A percentile compares a stretch with the other conserved stretches of the same genome.
Evolutionary conservation across 139 green algal genomes (phyloP).

Genomic region (Trebouxia sp.): DNA sequence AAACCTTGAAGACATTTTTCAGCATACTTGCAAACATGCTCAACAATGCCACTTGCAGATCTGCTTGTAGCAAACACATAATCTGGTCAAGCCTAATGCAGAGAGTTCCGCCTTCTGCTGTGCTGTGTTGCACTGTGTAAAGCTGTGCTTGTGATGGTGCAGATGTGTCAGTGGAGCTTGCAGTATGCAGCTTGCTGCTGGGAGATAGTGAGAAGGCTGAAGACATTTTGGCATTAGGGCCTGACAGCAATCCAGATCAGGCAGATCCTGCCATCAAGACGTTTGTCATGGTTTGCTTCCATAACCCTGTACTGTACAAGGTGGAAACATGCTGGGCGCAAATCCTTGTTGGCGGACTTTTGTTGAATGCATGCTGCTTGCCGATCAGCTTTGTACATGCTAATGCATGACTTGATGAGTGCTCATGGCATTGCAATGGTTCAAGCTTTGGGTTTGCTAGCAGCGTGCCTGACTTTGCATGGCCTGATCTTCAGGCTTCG

Average conservation of each 20-base stretch:
- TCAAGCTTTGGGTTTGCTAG: too few relatives aligned
- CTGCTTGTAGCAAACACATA: too few relatives aligned
- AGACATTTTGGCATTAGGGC: neutral
- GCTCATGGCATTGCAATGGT: too few relatives aligned
- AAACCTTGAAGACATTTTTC: too few relatives aligned
- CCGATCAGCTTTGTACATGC: neutral
- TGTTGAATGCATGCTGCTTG: neutral
- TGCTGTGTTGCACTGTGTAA: neutral
- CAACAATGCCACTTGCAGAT: too few relatives aligned
- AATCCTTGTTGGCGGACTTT: neutral
- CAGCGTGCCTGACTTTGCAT: too few relatives aligned
- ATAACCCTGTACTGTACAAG: too few relatives aligned
- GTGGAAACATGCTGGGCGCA: neutral
- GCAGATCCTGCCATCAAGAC: conserved; percentile 6
- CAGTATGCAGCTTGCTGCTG: conserved; percentile 23
- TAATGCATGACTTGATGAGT: too few relatives aligned
- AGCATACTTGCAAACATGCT: too few relatives aligned
- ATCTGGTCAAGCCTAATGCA: neutral
- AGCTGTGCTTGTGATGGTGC: neutral
- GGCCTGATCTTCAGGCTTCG: too few relatives aligned
- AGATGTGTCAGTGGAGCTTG: conserved; percentile 26
- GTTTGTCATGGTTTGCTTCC: neutral
- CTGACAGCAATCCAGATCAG: neutral
- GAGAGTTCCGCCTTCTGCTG: neutral
- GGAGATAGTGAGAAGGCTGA: conserved; percentile 16